These are phyloP conservation scores for Hirschfeldia incana DNA, from an alignment of 345 rosid species.

Conservation along the genomic window DNA sequence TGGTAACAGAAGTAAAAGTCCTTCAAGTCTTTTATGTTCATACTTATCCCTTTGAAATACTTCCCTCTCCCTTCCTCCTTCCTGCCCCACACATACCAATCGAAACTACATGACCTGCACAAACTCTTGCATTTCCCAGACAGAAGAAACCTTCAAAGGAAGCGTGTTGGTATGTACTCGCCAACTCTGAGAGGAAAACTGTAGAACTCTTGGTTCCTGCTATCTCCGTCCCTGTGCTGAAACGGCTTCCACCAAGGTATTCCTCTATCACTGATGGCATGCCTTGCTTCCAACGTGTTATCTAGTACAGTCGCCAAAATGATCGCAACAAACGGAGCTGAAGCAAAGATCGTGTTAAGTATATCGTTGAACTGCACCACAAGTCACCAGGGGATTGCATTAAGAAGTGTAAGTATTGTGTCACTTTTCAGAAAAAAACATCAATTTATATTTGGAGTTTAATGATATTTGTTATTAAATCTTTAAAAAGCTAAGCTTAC, in stretches of 20 bases:
- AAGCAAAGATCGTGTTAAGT: conserved; percentile 82
- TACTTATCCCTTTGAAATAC: background rate
- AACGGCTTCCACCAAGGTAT: conserved; percentile 89
- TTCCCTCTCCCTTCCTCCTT: background rate
- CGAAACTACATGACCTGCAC: conserved; percentile 21
- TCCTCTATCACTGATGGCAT: conserved; percentile 58
- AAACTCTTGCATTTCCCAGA: conserved; percentile 26
- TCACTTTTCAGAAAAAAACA: background rate
- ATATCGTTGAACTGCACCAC: conserved; percentile 80
- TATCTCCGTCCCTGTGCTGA: conserved; percentile 69
- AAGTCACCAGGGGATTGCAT: conserved; percentile 1
- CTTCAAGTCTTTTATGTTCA: background rate
- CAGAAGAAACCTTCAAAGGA: conserved; percentile 42
- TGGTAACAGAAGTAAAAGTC: background rate
- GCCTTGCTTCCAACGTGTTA: conserved; percentile 66
- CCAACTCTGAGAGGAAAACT: conserved; percentile 58
- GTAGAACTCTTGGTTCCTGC: conserved; percentile 76
- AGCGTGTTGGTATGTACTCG: conserved; percentile 63
- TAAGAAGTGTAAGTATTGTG: background rate
- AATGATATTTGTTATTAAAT: background rate
- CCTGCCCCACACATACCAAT: background rate
- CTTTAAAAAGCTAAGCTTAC: conserved; percentile 56
- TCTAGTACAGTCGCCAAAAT: conserved; percentile 68
- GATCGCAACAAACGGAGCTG: conserved; percentile 77
- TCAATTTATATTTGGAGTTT: background rate